Base-by-base conservation (phyloP, 805 yeast species). In the Lachancea kluyveri region DNA sequence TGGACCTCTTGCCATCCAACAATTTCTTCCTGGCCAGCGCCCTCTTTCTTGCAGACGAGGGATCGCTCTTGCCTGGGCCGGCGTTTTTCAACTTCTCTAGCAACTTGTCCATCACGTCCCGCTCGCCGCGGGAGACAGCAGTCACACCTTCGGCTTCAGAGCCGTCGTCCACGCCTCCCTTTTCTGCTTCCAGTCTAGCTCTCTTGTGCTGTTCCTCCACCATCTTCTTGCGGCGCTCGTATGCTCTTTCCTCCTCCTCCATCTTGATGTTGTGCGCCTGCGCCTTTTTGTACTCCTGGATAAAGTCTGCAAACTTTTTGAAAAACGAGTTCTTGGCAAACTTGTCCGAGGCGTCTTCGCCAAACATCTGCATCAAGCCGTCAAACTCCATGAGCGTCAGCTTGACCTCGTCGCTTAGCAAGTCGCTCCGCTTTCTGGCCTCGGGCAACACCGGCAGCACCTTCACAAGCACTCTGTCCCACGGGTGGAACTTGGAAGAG, bases 11-110 rank as follows among this genome's bases (percentile, higher is more conserved):
- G 24, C 57, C 57, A 24, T 68, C 73, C 37, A 68, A 45, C 44
- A 76, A 55, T 31, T 77, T 79, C 49, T 70, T 77, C 42, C 87
- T 72, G 35, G 85, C 80, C 45, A 78, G 65, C 1, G 90, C 94
- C 33, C 92, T 67, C 46, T 85, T 75, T 46, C 94, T 67, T 0
- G 95, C 94, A 3, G 86, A 73, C 2, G 84, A 65, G 1, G 92
- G 74, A 40, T 87, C 92, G 5, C 84, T 77, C 40, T 77, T 75
- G 4, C 77, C 60, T 8, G 92, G 83, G 1, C 90, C 94, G 0
- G 92, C 84, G 11, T 88, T 87, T 50, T 87, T 80, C 49, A 92
- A 70, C 50, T 82, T 85, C 54, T 87, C 94, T 36, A 92, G 67
- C 29, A 92, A 65, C 21, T 80, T 74, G 54, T 92, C 98, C 82